These are phyloP conservation scores for Bidens hawaiensis DNA, from an alignment of 140 eudicot genomes.

Conservation along the genomic window DNA sequence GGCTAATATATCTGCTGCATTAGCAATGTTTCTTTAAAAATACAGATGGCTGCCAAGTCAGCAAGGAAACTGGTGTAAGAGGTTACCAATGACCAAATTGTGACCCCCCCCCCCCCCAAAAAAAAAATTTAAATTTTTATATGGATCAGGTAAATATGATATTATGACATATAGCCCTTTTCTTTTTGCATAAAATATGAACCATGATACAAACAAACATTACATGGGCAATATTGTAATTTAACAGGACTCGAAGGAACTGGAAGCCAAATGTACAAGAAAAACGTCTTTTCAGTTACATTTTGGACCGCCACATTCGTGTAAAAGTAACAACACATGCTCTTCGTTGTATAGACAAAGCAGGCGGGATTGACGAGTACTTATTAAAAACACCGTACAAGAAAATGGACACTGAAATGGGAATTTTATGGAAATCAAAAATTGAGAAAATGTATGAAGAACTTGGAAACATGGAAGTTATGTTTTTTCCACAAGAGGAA, in stretches of 20 bases:
- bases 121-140: too few species aligned
- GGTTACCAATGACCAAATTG: too few species aligned
- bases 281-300: constrained; percentile 81
- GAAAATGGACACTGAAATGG: constrained; percentile 93
- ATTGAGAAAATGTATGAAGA: constrained; percentile 86
- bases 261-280: constrained; percentile 98
- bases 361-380: constrained; percentile 95
- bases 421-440: constrained; percentile 86
- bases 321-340: constrained; percentile 91
- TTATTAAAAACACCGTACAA: constrained; percentile 85
- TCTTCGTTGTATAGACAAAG: constrained; percentile 92
- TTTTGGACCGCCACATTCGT: constrained; percentile 79
- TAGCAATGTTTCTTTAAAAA: too few species aligned
- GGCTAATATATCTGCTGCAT: too few species aligned
- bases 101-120: too few species aligned
- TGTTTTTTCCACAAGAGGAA: constrained; percentile 76
- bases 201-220: too few species aligned
- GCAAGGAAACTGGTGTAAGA: too few species aligned
- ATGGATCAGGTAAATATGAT: too few species aligned
- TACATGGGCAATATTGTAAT: too few species aligned
- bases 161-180: too few species aligned
- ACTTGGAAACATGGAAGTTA: constrained; percentile 68
- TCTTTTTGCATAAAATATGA: too few species aligned
- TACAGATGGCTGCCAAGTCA: too few species aligned
- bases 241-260: constrained; percentile 56